Evolutionary conservation across 768 basidiomycete genomes (phyloP), one percentile per base, ranked within the genome.

Genomic region (Glaciozyma antarctica): DNA sequence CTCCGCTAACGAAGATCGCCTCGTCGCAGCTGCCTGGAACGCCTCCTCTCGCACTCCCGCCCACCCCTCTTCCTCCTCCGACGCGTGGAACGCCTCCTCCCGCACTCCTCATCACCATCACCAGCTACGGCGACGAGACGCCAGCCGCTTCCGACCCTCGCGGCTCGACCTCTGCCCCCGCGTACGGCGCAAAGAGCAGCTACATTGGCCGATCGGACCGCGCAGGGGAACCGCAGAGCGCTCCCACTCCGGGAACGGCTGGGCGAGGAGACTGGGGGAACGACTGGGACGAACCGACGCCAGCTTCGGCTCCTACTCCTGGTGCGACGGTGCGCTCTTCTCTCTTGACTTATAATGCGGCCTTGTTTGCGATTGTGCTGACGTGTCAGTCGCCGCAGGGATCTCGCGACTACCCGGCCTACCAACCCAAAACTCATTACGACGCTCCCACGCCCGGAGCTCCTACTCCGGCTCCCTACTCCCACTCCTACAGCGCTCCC

Each of bases 401-500:
- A n/a, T 45, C 61, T 51, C 55, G 62, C 19, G 71, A 67, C 22
- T 73, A 32, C 32, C 32, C 32, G 4, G 9, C 5, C 32, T 32
- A 71, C 52, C 55, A 52, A 10, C 26, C 53, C 32, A 30, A 54
- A 21, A 54, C 53, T 8, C 53, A 38, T 41, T 56, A 30, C 55
- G 51, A 52, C 4, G 75, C 76, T 1, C 73, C 76, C 16, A 74
- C 75, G 15, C 73, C 75, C 64, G 73, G 67, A 16, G 71, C 75
- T 22, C 72, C 75, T 5, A 75, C 75, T 9, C 69, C 62, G 53
- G 61, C 54, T 54, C 49, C 68, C 65, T 49, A 44, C 45, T 38
- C 41, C 24, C 65, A 60, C 17, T 67, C 61, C 58, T 32, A 24
- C 19, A 60, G 69, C 24, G 79, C 79, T n/a, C 79, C 80, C 0